A percentile compares a stretch with the other conserved stretches of the same genome.
Evolutionary conservation across 2,329 filamentous ascomycete genomes (phyloP).

Genomic region (Pestalotiopsis sp.): DNA sequence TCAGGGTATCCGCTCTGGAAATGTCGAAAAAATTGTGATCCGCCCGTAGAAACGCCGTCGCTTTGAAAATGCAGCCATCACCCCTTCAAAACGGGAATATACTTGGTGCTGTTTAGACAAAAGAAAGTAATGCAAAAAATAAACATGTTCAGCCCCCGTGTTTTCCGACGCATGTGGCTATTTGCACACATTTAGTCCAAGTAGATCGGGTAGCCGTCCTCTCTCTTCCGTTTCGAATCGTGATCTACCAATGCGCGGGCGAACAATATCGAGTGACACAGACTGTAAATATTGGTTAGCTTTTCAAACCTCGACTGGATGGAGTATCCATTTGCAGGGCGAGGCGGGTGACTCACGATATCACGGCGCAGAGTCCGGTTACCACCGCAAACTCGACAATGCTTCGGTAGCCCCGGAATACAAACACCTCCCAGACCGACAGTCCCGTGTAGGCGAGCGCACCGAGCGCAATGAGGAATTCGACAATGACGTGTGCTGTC

Average conservation of each 20-base stretch:
- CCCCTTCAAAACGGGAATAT: not conserved
- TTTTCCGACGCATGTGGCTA: not conserved
- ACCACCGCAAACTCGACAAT: constrained; percentile 11
- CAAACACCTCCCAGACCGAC: constrained; percentile 6
- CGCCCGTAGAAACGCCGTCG: constrained; percentile 3
- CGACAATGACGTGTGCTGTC: constrained; percentile 2
- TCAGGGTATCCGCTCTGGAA: constrained; percentile 7
- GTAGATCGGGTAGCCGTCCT: not conserved
- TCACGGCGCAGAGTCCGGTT: constrained; percentile 5
- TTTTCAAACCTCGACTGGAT: not conserved
- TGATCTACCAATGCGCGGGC: constrained; percentile 7
- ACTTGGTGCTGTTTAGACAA: not conserved
- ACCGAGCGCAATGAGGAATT: constrained; percentile 9
- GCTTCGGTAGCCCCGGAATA: constrained; percentile 10
- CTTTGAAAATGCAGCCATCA: not conserved
- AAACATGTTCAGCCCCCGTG: not conserved
- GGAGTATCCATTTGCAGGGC: too few species aligned
- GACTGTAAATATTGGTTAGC: not conserved
- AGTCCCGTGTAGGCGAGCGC: constrained; percentile 11
- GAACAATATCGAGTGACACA: constrained; percentile 1
- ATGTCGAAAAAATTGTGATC: not conserved
- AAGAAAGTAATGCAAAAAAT: not conserved
- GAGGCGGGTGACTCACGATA: constrained; percentile 4
- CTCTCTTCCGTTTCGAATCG: constrained; percentile 5
- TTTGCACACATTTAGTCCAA: not conserved